Evolutionary conservation across 345 rosid species (phyloP).

Genomic region (Dipteronia dyeriana): DNA sequence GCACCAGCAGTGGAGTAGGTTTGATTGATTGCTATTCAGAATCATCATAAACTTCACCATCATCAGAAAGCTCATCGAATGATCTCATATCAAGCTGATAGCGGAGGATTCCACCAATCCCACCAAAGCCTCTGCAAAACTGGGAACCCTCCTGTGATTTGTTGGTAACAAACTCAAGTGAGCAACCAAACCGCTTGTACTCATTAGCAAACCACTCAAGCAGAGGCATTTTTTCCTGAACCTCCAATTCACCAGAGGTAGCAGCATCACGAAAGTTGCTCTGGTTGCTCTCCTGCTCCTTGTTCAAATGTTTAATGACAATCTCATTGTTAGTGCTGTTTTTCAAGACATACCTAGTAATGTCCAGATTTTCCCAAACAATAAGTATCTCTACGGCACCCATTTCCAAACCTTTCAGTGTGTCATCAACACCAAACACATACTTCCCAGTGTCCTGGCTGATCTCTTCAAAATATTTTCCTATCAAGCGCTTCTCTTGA

Average conservation of each 20-base stretch:
- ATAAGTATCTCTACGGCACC: slow-evolving; percentile 71
- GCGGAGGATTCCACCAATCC: slow-evolving; percentile 72
- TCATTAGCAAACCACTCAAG: slow-evolving; percentile 78
- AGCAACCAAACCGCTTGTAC: slow-evolving; percentile 63
- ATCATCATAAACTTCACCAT: slow-evolving; percentile 47
- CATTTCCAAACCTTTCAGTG: slow-evolving; percentile 64
- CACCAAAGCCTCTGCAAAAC: slow-evolving; percentile 76
- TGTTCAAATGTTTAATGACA: slow-evolving; percentile 50
- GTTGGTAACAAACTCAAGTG: slow-evolving; percentile 69
- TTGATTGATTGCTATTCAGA: slow-evolving; percentile 76
- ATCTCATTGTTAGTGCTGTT: slow-evolving; percentile 45
- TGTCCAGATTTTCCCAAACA: slow-evolving; percentile 73
- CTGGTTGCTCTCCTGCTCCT: slow-evolving; percentile 59
- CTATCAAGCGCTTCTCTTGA: slow-evolving; percentile 72
- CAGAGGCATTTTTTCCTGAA: slow-evolving; percentile 50
- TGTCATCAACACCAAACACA: slow-evolving; percentile 72
- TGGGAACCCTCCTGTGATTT: slow-evolving; percentile 76
- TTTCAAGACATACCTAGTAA: slow-evolving; percentile 50
- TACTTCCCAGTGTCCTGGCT: slow-evolving; percentile 77
- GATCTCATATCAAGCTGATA: slow-evolving; percentile 61
- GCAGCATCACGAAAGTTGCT: slow-evolving; percentile 46
- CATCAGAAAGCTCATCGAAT: slow-evolving; percentile 59
- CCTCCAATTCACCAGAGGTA: slow-evolving; percentile 49
- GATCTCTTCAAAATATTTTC: slow-evolving; percentile 73
- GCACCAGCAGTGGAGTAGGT: slow-evolving; percentile 46